Evolutionary conservation across 2,329 filamentous ascomycete species (phyloP).

Genomic region (Pseudogymnoascus verrucosus): DNA sequence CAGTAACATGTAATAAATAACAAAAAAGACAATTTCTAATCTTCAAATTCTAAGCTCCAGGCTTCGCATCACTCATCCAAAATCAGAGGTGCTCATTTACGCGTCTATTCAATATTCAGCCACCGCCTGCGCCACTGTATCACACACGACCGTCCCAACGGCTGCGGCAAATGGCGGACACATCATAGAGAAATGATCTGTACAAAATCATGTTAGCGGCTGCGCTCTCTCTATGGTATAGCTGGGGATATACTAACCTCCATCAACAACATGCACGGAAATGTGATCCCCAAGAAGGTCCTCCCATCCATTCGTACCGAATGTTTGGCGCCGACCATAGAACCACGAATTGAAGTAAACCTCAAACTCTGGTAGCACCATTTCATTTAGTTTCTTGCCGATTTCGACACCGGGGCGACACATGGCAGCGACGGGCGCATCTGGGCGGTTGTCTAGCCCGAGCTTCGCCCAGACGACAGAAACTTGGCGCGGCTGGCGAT

Average conservation of each 20-base stretch:
- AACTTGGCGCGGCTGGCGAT: not conserved
- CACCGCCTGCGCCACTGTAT: not conserved
- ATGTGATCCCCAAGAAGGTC: not conserved
- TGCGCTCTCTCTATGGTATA: not conserved
- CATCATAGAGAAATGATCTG: slow-evolving; percentile 1
- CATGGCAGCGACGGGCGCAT: not conserved
- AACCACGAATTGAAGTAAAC: slow-evolving; percentile 3
- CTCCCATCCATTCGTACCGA: not conserved
- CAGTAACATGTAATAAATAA: not conserved
- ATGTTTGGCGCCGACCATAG: not conserved
- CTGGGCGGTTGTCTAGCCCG: not conserved
- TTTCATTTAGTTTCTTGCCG: not conserved
- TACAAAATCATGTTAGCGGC: not conserved
- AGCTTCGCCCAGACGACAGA: not conserved
- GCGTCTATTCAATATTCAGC: not conserved
- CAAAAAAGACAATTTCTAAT: not conserved
- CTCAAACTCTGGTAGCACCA: not conserved
- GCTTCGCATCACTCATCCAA: not conserved
- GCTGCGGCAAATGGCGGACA: not conserved
- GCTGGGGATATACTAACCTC: not conserved
- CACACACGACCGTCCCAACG: not conserved
- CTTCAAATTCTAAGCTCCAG: not conserved
- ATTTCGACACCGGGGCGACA: not conserved
- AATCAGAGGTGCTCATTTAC: not conserved
- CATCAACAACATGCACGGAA: not conserved